These are phyloP conservation scores for Zygosaccharomyces lentus DNA, from an alignment of 805 yeast species.

Conservation along the genomic window DNA sequence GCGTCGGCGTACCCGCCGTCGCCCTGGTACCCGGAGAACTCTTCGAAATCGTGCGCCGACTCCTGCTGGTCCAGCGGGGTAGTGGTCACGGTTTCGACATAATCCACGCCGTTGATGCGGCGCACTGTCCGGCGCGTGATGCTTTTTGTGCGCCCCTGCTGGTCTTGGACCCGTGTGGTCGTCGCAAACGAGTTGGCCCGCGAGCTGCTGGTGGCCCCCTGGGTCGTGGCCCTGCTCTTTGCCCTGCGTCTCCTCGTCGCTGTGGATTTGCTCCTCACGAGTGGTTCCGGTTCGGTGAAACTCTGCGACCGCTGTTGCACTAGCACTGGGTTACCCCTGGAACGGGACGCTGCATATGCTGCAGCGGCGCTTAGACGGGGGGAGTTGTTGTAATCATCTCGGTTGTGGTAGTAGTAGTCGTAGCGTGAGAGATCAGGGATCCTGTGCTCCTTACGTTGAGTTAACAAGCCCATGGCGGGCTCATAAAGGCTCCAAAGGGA, in stretches of 20 bases:
- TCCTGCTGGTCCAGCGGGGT: conserved; percentile 28
- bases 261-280: conserved; percentile 10
- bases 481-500: background rate
- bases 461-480: conserved; percentile 3
- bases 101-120: conserved; percentile 45
- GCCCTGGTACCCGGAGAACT: conserved; percentile 24
- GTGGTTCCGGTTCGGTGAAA: conserved; percentile 4
- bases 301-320: conserved; percentile 4
- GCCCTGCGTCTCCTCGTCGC: background rate
- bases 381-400: conserved; percentile 20
- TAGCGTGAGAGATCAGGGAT: conserved; percentile 40
- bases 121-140: conserved; percentile 52
- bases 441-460: conserved; percentile 24
- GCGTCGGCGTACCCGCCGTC: conserved; percentile 10
- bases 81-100: conserved; percentile 46
- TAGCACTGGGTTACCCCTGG: conserved; percentile 5
- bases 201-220: conserved; percentile 14
- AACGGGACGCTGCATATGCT: conserved; percentile 27
- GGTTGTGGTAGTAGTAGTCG: conserved; percentile 31
- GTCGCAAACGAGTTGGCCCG: conserved; percentile 38
- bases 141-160: conserved; percentile 50
- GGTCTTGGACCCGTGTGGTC: conserved; percentile 49
- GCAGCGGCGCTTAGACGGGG: conserved; percentile 30
- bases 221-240: background rate
- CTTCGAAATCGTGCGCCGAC: conserved; percentile 32